phyloP scores from a whole-genome alignment of 208 protist genomes.

The Angomonas deanei region DNA sequence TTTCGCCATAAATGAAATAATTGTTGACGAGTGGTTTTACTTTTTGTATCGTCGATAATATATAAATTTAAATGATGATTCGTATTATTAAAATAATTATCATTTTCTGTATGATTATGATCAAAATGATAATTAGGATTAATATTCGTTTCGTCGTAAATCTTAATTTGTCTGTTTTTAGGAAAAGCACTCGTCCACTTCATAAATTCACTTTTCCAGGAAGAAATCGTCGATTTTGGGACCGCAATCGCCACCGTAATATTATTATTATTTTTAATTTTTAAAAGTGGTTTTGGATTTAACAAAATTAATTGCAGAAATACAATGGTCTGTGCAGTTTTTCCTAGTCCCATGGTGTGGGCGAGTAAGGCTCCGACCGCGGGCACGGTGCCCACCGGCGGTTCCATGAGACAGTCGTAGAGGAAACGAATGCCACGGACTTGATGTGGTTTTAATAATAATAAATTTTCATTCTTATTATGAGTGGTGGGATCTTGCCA shows the following conservation, averaged over 20 bases:
- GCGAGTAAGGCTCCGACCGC: slow-evolving; percentile 78
- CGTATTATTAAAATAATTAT: no score
- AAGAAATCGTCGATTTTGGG: slow-evolving; percentile 67
- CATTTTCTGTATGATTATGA: no score
- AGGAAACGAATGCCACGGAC: slow-evolving; percentile 82
- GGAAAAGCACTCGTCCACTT: slow-evolving; percentile 63
- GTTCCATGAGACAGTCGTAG: slow-evolving; percentile 69
- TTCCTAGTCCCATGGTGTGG: slow-evolving; percentile 88
- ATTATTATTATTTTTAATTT: no score
- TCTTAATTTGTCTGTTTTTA: not conserved
- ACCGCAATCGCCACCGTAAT: not conserved
- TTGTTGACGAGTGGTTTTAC: not conserved
- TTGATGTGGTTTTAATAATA: slow-evolving; percentile 58
- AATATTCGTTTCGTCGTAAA: not conserved
- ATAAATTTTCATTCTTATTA: no score
- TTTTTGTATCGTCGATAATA: not conserved
- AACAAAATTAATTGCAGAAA: slow-evolving; percentile 79
- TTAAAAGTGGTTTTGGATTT: not conserved
- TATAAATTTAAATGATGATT: not conserved
- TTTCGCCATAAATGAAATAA: not conserved
- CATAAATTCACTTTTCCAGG: slow-evolving; percentile 59
- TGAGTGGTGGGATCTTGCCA: no score
- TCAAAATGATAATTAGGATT: no score
- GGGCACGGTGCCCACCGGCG: slow-evolving; percentile 64
- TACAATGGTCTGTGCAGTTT: slow-evolving; percentile 79